Percentiles rank a stretch among this genome's conserved stretches.
These are phyloP conservation scores for Geoglossum cookeanum DNA, from an alignment of 2,329 filamentous ascomycete species.

Conservation along the genomic window DNA sequence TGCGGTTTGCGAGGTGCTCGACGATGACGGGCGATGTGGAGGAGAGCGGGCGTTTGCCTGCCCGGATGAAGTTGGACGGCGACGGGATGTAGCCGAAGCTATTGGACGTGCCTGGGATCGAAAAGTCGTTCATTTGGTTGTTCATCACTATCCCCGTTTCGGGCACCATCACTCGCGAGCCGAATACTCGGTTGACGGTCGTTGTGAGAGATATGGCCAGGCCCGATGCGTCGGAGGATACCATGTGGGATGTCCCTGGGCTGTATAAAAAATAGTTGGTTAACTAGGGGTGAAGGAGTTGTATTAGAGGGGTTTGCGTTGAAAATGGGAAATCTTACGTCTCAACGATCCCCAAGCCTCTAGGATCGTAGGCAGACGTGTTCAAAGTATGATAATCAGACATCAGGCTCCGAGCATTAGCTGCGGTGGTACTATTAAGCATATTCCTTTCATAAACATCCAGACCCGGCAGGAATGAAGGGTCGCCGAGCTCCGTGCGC, in stretches of 20 bases:
- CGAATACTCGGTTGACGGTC: conserved; percentile 76
- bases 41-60: conserved; percentile 64
- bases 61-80: conserved; percentile 61
- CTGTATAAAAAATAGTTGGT: background rate
- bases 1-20: conserved; percentile 39
- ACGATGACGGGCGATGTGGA: conserved; percentile 67
- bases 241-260: conserved; percentile 56
- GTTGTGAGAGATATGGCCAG: conserved; percentile 68
- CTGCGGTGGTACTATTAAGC: conserved; percentile 40
- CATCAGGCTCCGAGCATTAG: conserved; percentile 45
- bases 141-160: conserved; percentile 64
- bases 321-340: no score
- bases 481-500: conserved; percentile 17
- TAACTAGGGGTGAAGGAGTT: background rate
- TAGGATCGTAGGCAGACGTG: conserved; percentile 54
- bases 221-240: conserved; percentile 51
- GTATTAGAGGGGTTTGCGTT: no score
- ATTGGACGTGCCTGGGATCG: conserved; percentile 57
- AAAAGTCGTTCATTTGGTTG: conserved; percentile 46
- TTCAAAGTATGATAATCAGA: conserved; percentile 52
- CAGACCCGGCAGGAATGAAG: conserved; percentile 47
- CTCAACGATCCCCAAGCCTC: conserved; percentile 43
- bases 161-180: conserved; percentile 58
- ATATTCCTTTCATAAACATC: conserved; percentile 46
- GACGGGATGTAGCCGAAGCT: conserved; percentile 70